These are phyloP conservation scores for Madurella fahalii DNA, from an alignment of 2,329 filamentous ascomycete species.

Conservation along the genomic window DNA sequence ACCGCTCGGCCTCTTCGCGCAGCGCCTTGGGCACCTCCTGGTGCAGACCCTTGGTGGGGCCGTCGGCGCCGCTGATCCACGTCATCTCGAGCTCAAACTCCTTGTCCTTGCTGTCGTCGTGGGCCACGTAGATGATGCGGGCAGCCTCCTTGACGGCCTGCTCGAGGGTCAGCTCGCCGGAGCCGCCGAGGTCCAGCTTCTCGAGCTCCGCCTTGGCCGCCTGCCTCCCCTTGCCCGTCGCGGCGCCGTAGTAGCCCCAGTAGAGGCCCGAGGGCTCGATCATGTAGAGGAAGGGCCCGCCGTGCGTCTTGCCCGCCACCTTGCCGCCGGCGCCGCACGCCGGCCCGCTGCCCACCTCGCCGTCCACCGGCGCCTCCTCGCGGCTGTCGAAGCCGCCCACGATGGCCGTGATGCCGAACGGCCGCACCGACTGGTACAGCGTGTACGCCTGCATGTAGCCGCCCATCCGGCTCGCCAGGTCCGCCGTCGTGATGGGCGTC, in stretches of 20 bases:
- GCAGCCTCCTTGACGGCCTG: conserved; percentile 95
- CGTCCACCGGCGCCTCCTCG: conserved; percentile 78
- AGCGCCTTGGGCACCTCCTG: conserved; percentile 90
- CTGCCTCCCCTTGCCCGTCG: conserved; percentile 94
- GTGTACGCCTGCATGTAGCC: conserved; percentile 97
- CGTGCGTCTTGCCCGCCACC: conserved; percentile 66
- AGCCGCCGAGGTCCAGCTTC: conserved; percentile 84
- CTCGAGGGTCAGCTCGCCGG: conserved; percentile 69
- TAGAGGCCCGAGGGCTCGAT: conserved; percentile 95
- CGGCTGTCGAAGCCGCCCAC: conserved; percentile 91
- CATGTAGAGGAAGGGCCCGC: conserved; percentile 96
- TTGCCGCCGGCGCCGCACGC: conserved; percentile 79
- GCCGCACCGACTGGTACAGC: conserved; percentile 91
- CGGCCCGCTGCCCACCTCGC: conserved; percentile 81
- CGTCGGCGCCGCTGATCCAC: conserved; percentile 83
- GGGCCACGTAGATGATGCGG: conserved; percentile 92
- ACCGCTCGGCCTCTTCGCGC: conserved; percentile 83
- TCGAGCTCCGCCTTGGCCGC: conserved; percentile 97
- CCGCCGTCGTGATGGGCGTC: conserved; percentile 81
- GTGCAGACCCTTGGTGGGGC: conserved; percentile 88
- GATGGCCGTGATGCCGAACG: conserved; percentile 94
- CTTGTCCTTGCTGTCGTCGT: conserved; percentile 99
- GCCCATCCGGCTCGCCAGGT: conserved; percentile 89
- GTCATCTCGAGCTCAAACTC: conserved; percentile 99
- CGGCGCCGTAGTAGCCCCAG: conserved; percentile 98